Base-by-base conservation (phyloP, 2,329 filamentous ascomycete genomes). In the Penicillium sp. region DNA sequence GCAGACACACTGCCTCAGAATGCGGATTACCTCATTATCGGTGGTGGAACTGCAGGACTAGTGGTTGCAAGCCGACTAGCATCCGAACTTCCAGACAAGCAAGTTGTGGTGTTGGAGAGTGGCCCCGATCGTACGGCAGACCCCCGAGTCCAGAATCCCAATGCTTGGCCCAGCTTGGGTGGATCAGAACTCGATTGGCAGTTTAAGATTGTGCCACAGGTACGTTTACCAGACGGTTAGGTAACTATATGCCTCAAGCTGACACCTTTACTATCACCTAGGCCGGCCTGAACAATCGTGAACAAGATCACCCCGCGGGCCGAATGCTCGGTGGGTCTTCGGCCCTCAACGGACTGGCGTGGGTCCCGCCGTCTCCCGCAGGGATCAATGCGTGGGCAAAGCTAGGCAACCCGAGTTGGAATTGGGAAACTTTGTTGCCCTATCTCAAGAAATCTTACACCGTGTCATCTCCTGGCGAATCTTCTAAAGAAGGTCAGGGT, bases 291-390 rank as follows among this genome's bases (percentile, higher is more conserved):
- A 62, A 45, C 62, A 3, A 55, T 46, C 24, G 49, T 61, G 55
- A 49, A 54, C 33, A 68, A 59, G 54, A 69, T 45, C 27, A 52
- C 70, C 31, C 54, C 0, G 74, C 75, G 1, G 70, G 65, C 13
- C 74, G 76, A 42, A 78, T 63, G 4, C 49, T 63, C 11, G 62
- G 62, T 16, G 60, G 62, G 10, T 61, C 56, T 9, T 63, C 62
- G 11, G 58, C 60, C 4, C 57, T 64, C 47, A 64, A 63, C 22
- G 62, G 62, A 13, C 22, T 58, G 48, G 49, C 37, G 10, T 64
- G 80, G 59, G 74, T 80, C 24, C 77, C 81, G 26, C 54, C 80
- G 1, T 77, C 77, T 0, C 77, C 76, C 1, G 78, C 68, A 0
- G 72, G 69, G 3, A 70, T 75, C 16, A 67, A 73, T 13, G 68